Evolutionary conservation across 805 yeast genomes (phyloP), one percentile per base, ranked within the genome.

Genomic region (Metschnikowia matae): DNA sequence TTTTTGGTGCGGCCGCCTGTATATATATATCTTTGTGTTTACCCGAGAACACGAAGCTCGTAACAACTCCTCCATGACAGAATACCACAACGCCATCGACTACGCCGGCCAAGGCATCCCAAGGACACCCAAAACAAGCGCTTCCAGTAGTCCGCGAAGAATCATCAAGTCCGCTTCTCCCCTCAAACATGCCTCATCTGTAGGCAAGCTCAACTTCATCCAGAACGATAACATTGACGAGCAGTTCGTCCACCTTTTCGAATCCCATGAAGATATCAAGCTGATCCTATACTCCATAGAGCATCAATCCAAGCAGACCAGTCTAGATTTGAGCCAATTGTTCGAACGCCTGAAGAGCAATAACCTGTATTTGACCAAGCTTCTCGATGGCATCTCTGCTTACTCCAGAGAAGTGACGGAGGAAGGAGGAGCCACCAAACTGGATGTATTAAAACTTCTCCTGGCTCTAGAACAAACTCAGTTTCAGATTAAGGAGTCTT

Each of bases 321-420:
- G 61, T 32, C 58, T 63, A 1, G 77, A 71, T 52, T 54, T 72
- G 48, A 68, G 58, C 4, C 73, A 71, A 51, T 61, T 73, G 42
- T 62, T 61, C 21, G 74, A 70, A 38, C 56, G 76, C 31, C 72
- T 68, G 68, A 71, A 68, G 56, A 71, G 68, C 54, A 72, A 73
- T 53, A 71, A 73, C 53, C 67, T 64, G 48, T 55, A 68, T 50
- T 66, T 72, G 61, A 70, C 65, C 49, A 65, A 62, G 51, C 59
- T 72, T 38, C 62, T 73, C 13, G 61, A 64, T 21, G 65, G 66
- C 41, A 62, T 73, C 29, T 66, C 71, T 10, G 55, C 59, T n/a
- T 67, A 69, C 56, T 65, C 72, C 2, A 56, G 61, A 18, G 72
- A 69, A 38, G 71, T 71, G 3, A 59, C 66, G 6, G 65, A 70